Evolutionary conservation across 1,284 basidiomycete species (phyloP).

Genomic region (Cronartium ribicola): DNA sequence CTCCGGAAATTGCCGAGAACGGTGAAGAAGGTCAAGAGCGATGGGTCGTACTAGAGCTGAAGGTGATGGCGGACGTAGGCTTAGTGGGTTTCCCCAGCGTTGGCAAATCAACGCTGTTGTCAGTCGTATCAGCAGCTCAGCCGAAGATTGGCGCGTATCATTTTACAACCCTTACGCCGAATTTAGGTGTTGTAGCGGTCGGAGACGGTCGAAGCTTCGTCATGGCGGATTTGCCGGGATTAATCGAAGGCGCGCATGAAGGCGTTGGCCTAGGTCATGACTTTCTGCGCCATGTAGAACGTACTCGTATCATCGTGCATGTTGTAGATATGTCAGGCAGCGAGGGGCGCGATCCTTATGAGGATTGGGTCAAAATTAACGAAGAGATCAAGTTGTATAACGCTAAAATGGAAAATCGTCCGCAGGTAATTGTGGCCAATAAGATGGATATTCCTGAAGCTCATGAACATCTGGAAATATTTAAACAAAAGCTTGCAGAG

Average conservation of each 20-base stretch:
- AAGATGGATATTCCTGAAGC: too few species aligned
- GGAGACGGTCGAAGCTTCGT: neutral
- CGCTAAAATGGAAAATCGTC: too few species aligned
- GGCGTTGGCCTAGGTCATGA: neutral
- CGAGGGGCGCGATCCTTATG: too few species aligned
- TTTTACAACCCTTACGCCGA: neutral
- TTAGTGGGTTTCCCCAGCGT: neutral
- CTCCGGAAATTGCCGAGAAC: too few species aligned
- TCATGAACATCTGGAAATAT: too few species aligned
- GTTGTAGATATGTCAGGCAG: neutral
- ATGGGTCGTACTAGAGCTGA: neutral
- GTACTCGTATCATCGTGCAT: neutral
- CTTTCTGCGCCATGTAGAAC: neutral
- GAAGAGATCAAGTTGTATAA: too few species aligned
- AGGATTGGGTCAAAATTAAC: too few species aligned
- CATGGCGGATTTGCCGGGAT: neutral
- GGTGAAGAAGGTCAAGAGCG: neutral
- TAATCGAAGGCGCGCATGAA: constrained; percentile 2
- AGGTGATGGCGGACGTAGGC: neutral
- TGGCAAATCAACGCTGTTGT: neutral
- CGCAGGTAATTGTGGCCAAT: too few species aligned
- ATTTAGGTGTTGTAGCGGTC: neutral
- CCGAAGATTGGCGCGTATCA: neutral
- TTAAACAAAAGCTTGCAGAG: too few species aligned
- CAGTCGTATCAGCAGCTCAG: neutral